Evolutionary conservation across 2,329 filamentous ascomycete species (phyloP), one percentile per base, ranked within the genome.

Genomic region (Diaporthe citrichinensis): DNA sequence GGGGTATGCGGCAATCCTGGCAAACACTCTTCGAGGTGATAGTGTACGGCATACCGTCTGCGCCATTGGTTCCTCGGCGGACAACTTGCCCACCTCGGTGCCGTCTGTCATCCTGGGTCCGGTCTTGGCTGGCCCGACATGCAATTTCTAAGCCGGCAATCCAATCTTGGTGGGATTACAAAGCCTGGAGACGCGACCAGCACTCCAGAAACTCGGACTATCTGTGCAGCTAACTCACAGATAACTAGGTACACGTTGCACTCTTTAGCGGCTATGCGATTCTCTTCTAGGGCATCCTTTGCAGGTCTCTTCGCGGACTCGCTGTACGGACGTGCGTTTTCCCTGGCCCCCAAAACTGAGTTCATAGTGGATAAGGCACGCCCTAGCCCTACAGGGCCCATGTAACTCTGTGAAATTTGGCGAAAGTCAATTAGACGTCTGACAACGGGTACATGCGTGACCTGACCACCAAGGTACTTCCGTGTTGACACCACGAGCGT

Each of bases 401-500:
- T 74, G 59, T 75, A 74, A 71, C 72, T 74, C 31, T 53, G 49
- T 34, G 65, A 34, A 69, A 55, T 55, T 55, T 55, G 49, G 58
- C 49, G 73, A 58, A 62, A 58, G 49, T 59, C 59, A 72, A 49
- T 55, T 72, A 75, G 68, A 71, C 73, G 73, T 77, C 75, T 77
- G 75, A 77, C 75, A 75, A 75, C 61, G 61, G 55, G 73, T 73
- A 75, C 75, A 61, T 65, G 73, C 46, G 23, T 57, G 59, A 46
- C 41, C 65, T 65, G 34, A n/a, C 31, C 34, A 25, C 23, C 49
- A 39, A 69, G 46, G 46, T 55, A 28, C 36, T 28, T 34, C 53
- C 25, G 46, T 5, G 28, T 44, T 49, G 58, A 72, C 67, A 41
- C 46, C 53, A n/a, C 58, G 75, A 62, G n/a, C 31, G 39, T n/a